These are phyloP conservation scores for Pyrenophora teres DNA, from an alignment of 2,329 filamentous ascomycete species.

Conservation along the genomic window DNA sequence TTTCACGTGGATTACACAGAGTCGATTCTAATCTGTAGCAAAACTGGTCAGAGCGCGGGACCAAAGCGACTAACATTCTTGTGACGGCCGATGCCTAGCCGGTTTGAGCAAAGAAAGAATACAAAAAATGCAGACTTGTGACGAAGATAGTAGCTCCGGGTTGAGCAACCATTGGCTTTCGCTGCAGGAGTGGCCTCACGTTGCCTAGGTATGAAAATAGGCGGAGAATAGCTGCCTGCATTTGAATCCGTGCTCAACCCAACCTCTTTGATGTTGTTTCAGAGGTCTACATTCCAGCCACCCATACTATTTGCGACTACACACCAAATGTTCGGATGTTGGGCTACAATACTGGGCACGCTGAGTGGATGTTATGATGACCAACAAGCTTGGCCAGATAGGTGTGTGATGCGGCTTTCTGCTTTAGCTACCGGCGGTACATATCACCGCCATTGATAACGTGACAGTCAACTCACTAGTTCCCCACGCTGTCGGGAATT, in stretches of 20 bases:
- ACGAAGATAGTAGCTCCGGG: constrained; percentile 17
- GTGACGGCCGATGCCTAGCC: constrained; percentile 4
- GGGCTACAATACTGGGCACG: neutral
- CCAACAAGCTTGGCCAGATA: neutral
- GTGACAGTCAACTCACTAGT: too few species aligned
- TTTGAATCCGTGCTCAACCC: constrained; percentile 13
- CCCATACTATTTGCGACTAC: constrained; percentile 4
- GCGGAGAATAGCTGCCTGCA: constrained; percentile 1
- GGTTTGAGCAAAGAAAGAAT: constrained; percentile 4
- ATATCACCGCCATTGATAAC: too few species aligned
- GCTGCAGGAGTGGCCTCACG: constrained; percentile 4
- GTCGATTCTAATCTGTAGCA: constrained; percentile 4
- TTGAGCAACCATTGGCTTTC: neutral
- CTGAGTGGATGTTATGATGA: neutral
- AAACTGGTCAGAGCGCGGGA: neutral
- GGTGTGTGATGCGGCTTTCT: too few species aligned
- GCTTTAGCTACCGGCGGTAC: too few species aligned
- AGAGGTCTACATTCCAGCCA: constrained; percentile 10
- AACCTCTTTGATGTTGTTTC: constrained; percentile 27
- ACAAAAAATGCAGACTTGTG: constrained; percentile 6
- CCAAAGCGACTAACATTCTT: neutral
- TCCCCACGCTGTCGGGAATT: too few species aligned
- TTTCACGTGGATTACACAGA: constrained; percentile 2
- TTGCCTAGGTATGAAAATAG: too few species aligned
- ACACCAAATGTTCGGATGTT: neutral